Base-by-base conservation (phyloP, 768 basidiomycete species). In the Boletus rufocinnamomeus region DNA sequence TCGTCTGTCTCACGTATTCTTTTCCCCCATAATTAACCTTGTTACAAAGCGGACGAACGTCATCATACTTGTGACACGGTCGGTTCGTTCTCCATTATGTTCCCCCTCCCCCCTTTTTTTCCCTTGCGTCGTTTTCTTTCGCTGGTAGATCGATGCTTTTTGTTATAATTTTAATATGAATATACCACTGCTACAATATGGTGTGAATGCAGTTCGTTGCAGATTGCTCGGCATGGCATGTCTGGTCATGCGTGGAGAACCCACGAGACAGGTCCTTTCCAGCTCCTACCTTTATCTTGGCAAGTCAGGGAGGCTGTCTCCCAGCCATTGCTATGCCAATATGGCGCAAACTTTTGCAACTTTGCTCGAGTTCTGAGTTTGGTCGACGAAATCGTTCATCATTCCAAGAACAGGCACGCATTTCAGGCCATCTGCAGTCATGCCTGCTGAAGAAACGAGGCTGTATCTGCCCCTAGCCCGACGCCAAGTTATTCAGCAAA, bases 1-100 rank as follows among this genome's bases (percentile, higher is more conserved):
- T 60, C 38, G 53, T 62, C 62, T 59, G 28, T 63, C 65, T 72
- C 66, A 61, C 63, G 35, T 53, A 40, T 57, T 43, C 27, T 55
- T 59, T 53, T 44, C 48, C 59, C 40, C 49, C 52, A 49, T 60
- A 44, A 57, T 66, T 62, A 55, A 60, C 63, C 57, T 58, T 59
- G 62, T 56, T 72, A 69, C 57, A 27, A 66, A 65, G 62, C 56
- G 62, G 54, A 48, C 53, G 30, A 46, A 45, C 56, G 46, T 62
- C 51, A 52, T 56, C 57, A 50, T 57, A 35, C 41, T 50, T 73
- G 64, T 72, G 63, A 64, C 65, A 73, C 71, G 72, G 73, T 74
- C 58, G 72, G 73, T 74, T 62, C 62, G 27, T 68, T 64, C 52
- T 62, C 50, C 54, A 40, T 54, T 50, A 41, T 59, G 40, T 7